A percentile compares a stretch with the other conserved stretches of the same genome.
Conservation (phyloP, 176 grass and related monocot genomes). For the Phoenix dactylifera region DNA sequence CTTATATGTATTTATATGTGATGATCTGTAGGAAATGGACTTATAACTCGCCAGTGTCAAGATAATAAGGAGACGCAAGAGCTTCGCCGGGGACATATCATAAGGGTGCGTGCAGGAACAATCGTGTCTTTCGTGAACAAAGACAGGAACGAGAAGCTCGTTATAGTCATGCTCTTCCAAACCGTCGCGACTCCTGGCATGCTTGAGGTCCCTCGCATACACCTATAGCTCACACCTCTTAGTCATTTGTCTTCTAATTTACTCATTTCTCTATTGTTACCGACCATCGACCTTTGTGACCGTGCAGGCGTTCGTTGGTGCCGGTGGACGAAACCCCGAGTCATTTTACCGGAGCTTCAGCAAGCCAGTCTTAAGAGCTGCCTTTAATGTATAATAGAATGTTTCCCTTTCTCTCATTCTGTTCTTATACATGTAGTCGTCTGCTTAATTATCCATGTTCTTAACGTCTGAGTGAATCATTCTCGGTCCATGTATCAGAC, state of each 20-base stretch:
- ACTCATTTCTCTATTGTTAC: too few species aligned
- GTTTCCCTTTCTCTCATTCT: too few species aligned
- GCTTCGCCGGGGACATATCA: constrained; percentile 43
- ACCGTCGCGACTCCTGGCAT: constrained; percentile 53
- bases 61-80: constrained; percentile 40
- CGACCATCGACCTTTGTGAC: neutral
- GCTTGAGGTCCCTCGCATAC: constrained; percentile 27
- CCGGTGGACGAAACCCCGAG: constrained; percentile 43
- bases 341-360: constrained; percentile 48
- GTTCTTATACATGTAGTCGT: too few species aligned
- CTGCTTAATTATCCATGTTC: too few species aligned
- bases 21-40: constrained; percentile 33
- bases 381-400: constrained; percentile 32
- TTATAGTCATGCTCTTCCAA: constrained; percentile 42
- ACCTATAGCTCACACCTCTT: too few species aligned
- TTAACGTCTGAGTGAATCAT: too few species aligned
- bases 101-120: constrained; percentile 41
- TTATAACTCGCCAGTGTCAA: constrained; percentile 32
- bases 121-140: constrained; percentile 59
- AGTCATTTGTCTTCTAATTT: too few species aligned
- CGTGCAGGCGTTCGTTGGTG: constrained; percentile 49
- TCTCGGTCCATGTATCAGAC: neutral
- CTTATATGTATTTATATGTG: neutral
- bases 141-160: constrained; percentile 47
- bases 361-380: constrained; percentile 45